Evolutionary conservation across 139 green algal genomes (phyloP).

Genomic region (Chlamydomonas schloesseri): DNA sequence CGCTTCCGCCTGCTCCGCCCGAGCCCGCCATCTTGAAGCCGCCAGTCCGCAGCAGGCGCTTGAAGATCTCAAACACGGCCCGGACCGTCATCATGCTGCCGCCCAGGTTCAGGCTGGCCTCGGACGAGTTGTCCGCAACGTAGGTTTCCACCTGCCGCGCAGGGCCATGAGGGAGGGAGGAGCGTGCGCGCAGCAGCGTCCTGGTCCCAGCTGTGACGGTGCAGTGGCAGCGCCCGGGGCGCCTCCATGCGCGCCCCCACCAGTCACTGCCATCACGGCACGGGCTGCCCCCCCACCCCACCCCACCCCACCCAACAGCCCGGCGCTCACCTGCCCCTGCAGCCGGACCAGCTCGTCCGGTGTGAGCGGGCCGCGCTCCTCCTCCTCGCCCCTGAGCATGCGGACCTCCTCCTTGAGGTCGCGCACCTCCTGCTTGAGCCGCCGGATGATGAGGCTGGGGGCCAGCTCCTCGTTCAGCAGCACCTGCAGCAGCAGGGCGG

Average conservation of each 20-base stretch:
- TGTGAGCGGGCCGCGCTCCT: constrained; percentile 74
- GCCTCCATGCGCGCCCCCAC: too few species aligned
- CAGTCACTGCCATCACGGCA: too few species aligned
- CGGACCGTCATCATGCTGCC: constrained; percentile 84
- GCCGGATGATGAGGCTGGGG: constrained; percentile 80
- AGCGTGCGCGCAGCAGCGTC: too few species aligned
- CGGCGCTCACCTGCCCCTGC: constrained; percentile 57
- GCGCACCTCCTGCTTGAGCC: constrained; percentile 78
- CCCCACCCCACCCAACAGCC: too few species aligned
- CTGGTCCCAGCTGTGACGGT: too few species aligned
- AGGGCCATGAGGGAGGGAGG: too few species aligned
- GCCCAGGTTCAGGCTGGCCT: constrained; percentile 67
- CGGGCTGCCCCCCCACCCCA: too few species aligned
- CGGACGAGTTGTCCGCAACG: constrained; percentile 54
- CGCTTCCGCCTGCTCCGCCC: neutral
- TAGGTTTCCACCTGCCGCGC: constrained; percentile 20
- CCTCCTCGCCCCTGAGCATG: constrained; percentile 68
- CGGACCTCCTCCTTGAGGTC: constrained; percentile 86
- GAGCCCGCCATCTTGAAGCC: constrained; percentile 30
- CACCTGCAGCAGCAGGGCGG: constrained; percentile 52
- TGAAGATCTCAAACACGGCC: constrained; percentile 62
- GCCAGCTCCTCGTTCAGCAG: constrained; percentile 93
- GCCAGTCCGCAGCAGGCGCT: constrained; percentile 35
- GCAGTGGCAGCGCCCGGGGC: too few species aligned
- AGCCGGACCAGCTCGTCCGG: constrained; percentile 75